Base-by-base conservation (phyloP, 2,329 filamentous ascomycete species). In the Chaetothyriales sp. region DNA sequence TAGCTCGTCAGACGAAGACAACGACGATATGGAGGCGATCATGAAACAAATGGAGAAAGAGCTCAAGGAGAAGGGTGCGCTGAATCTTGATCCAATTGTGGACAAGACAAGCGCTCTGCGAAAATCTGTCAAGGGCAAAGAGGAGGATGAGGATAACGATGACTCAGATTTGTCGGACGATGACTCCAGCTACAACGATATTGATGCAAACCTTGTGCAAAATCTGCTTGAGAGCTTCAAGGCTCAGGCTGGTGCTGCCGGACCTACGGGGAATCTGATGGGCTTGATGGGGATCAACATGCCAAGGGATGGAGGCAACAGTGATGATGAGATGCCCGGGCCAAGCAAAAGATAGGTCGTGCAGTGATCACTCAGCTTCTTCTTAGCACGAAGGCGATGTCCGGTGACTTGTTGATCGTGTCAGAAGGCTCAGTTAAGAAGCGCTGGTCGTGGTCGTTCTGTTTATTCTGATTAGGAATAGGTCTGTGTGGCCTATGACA, bases 211-310 rank as follows among this genome's bases (percentile, higher is more conserved):
- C 56, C 73, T 98, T 20, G 89, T 86, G 18, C 88, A 85, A 66
- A 97, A 97, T 62, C 73, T 98, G 51, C 73, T 98, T 1, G 88
- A 95, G 66, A 90, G 87, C 61, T 89, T 98, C 69, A 94, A 94
- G 64, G 83, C 86, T 15, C 90, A 97, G 66, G 87, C 75, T 18
- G 92, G 92, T 10, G 79, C 85, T 73, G 76, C 87, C 29, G 92
- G 92, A 0, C 92, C 92, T 0, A 85, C 86, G 1, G 82, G 89
- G 0, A 97, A 95, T 64, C 72, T 98, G 54, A 76, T 98, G 62
- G 83, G 82, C 5, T 77, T 94, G 70, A 85, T 97, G 83, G 89
- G 55, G 13, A 18, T 56, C 15, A 47, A 40, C 19, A 48, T 54
- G 51, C 57, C 55, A 7, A 25, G 53, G 46, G 47, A 56, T 43